phyloP scores from a whole-genome alignment of 805 yeast species.

The Vanderwaltozyma yarrowii region DNA sequence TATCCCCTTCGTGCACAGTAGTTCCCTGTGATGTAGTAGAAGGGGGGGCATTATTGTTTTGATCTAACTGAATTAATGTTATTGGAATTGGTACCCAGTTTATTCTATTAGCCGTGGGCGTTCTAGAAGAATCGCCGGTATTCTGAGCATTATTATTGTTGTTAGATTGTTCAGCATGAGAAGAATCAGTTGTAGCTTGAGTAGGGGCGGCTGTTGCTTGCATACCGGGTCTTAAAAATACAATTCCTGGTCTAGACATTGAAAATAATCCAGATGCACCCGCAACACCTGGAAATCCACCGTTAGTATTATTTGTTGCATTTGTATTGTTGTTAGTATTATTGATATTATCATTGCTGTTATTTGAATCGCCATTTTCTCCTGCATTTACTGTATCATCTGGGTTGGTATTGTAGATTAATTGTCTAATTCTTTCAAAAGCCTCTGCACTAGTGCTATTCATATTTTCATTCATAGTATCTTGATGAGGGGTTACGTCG shows the following conservation, averaged over 20 bases:
- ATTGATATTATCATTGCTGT: neutral
- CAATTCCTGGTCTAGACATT: slow-evolving; percentile 13
- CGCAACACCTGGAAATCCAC: neutral
- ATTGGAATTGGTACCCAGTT: slow-evolving; percentile 15
- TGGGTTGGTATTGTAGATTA: slow-evolving; percentile 13
- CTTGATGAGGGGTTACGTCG: slow-evolving; percentile 9
- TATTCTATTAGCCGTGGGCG: slow-evolving; percentile 5
- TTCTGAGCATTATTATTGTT: neutral
- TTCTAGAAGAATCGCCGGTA: slow-evolving; percentile 2
- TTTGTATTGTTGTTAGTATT: neutral
- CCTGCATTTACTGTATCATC: slow-evolving; percentile 2
- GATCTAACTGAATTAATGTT: slow-evolving; percentile 5
- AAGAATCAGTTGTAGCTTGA: neutral
- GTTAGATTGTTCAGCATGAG: neutral
- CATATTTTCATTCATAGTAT: slow-evolving; percentile 5
- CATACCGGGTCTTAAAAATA: slow-evolving; percentile 9
- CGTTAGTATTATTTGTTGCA: neutral
- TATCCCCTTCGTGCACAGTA: neutral
- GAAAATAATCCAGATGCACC: slow-evolving; percentile 3
- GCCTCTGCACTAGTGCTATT: slow-evolving; percentile 8
- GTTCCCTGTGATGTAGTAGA: neutral
- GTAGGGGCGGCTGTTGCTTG: neutral
- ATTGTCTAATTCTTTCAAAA: slow-evolving; percentile 22
- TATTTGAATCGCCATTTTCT: neutral
- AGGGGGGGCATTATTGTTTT: neutral